Evolutionary conservation across 1,284 basidiomycete species (phyloP), one percentile per base, ranked within the genome.

Genomic region (Schizophyllum commune): DNA sequence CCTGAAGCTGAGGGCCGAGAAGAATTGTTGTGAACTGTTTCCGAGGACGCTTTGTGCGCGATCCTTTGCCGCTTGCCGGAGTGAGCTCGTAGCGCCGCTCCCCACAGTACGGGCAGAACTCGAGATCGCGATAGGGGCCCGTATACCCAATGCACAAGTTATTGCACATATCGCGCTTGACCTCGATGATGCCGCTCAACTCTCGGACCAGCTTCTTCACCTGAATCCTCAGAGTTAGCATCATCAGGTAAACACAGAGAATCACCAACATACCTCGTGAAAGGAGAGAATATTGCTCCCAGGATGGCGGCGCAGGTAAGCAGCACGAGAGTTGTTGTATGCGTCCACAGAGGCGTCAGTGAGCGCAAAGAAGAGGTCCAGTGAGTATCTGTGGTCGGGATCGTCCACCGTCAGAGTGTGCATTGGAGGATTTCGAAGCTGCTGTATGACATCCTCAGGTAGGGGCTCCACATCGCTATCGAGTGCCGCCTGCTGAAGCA

Each of bases 121-220:
- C 58, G 11, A 68, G 63, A 5, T 69, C n/a, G n/a, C n/a, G n/a
- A n/a, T n/a, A n/a, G n/a, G n/a, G n/a, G n/a, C n/a, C n/a, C n/a
- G n/a, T n/a, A 57, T 60, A 74, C 1, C 63, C 70, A 8, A 68
- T 22, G 54, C 73, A 74, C 6, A 66, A 63, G 13, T 71, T 66
- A 32, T 67, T 52, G 58, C 73, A 75, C 72, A 74, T 74, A 58
- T 75, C 68, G 21, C 62, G 34, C 0, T 52, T 27, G 7, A 74
- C 57, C 1, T 68, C 52, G 6, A 56, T 9, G 15, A 75, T 62
- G 5, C 73, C 70, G 17, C 56, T 71, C 33, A 72, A 51, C 0
- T 69, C 57, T 13, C 51, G 60, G 1, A 72, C 58, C 3, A 52
- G 56, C 9, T 58, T 52, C 54, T 72, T 68, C n/a, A n/a, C n/a